Conservation (phyloP, 2,329 filamentous ascomycete genomes). For the Alternaria viburni region DNA sequence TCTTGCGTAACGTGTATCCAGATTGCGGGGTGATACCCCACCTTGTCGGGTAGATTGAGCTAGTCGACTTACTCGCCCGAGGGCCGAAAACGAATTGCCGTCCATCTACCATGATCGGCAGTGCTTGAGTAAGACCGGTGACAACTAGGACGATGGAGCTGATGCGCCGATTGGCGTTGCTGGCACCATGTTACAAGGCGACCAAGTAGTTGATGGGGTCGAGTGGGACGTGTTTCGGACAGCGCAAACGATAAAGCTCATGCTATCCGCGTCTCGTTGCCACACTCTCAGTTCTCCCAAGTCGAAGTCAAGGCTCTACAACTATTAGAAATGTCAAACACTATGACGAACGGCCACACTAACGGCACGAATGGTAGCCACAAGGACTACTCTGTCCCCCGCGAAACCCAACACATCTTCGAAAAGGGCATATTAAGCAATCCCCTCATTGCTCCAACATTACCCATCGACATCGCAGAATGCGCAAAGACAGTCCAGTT, state of each 20-base stretch:
- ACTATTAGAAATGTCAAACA: not conserved
- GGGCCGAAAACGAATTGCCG: slow-evolving; percentile 6
- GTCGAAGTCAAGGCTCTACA: not conserved
- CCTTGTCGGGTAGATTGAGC: not conserved
- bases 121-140: not conserved
- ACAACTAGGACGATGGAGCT: not conserved
- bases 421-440: slow-evolving; percentile 54
- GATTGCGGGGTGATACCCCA: slow-evolving; percentile 1
- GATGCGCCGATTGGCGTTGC: not conserved
- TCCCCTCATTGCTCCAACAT: slow-evolving; percentile 45
- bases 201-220: not conserved
- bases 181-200: not conserved
- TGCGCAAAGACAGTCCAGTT: slow-evolving; percentile 50
- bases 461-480: slow-evolving; percentile 47
- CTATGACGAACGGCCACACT: not conserved
- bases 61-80: slow-evolving; percentile 34
- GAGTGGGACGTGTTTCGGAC: not conserved
- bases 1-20: not conserved
- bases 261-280: not conserved
- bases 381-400: slow-evolving; percentile 35
- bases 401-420: slow-evolving; percentile 31
- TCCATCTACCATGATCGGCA: not conserved
- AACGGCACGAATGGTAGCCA: slow-evolving; percentile 11
- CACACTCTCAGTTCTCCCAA: too few species aligned
- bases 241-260: not conserved